Evolutionary conservation across 2,329 filamentous ascomycete species (phyloP).

Genomic region (Xylariaceae sp.): DNA sequence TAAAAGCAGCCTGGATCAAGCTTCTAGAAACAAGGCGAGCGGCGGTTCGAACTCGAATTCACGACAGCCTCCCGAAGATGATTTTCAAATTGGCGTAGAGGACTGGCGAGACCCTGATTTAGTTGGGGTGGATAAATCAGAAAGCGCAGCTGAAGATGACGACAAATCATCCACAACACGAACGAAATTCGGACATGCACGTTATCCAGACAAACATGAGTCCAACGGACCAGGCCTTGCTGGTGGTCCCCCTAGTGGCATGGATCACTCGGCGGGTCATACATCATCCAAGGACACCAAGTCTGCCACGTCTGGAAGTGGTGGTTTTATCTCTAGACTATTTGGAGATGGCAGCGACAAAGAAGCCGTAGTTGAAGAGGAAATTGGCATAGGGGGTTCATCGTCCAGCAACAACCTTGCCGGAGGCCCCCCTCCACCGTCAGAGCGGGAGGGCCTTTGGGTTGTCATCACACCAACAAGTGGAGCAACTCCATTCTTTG

Average conservation of each 20-base stretch:
- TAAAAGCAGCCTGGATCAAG: slow-evolving; percentile 39
- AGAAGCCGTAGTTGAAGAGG: slow-evolving; percentile 30
- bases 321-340: slow-evolving; percentile 44
- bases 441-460: slow-evolving; percentile 75
- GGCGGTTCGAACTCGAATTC: slow-evolving; percentile 19
- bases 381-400: slow-evolving; percentile 25
- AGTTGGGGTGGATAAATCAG: slow-evolving; percentile 38
- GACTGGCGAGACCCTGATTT: slow-evolving; percentile 81
- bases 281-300: slow-evolving; percentile 31
- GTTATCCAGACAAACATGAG: slow-evolving; percentile 18
- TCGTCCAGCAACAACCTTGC: slow-evolving; percentile 26
- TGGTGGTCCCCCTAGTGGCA: slow-evolving; percentile 66
- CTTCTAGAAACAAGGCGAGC: slow-evolving; percentile 31
- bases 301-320: slow-evolving; percentile 19
- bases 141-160: slow-evolving; percentile 19
- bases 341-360: slow-evolving; percentile 42
- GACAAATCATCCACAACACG: slow-evolving; percentile 28
- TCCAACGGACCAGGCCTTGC: slow-evolving; percentile 50
- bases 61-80: slow-evolving; percentile 42
- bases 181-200: slow-evolving; percentile 21
- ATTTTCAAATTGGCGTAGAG: slow-evolving; percentile 77
- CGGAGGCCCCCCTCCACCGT: slow-evolving; percentile 30
- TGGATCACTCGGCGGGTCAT: slow-evolving; percentile 55
- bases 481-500: slow-evolving; percentile 88
- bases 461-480: slow-evolving; percentile 92